These are phyloP conservation scores for Aspergillus asperescens DNA, from an alignment of 495 filamentous ascomycete genomes.

Conservation along the genomic window DNA sequence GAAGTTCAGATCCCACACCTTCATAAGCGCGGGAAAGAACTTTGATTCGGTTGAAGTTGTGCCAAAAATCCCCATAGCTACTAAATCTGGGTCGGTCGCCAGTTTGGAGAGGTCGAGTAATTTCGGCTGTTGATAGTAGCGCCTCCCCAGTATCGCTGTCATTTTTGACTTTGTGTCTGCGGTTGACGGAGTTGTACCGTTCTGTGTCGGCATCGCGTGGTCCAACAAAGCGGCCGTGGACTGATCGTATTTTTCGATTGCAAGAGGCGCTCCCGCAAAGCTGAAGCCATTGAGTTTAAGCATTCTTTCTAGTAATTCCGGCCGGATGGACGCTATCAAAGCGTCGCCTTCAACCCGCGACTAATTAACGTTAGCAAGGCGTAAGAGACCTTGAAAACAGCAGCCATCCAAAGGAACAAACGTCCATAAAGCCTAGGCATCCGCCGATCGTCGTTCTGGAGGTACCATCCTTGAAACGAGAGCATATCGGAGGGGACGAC, in stretches of 20 bases:
- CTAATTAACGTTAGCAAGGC: slow-evolving; percentile 71
- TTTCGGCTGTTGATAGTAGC: slow-evolving; percentile 65
- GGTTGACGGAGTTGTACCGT: slow-evolving; percentile 30
- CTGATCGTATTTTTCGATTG: slow-evolving; percentile 41
- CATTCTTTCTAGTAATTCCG: slow-evolving; percentile 56
- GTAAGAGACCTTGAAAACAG: slow-evolving; percentile 48
- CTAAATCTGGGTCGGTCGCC: slow-evolving; percentile 59
- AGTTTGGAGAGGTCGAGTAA: slow-evolving; percentile 76
- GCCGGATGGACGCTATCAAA: slow-evolving; percentile 60
- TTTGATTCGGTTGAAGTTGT: slow-evolving; percentile 67
- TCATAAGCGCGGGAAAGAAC: slow-evolving; percentile 85
- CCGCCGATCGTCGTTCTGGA: slow-evolving; percentile 54
- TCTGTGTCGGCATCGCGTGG: slow-evolving; percentile 20
- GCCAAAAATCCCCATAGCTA: slow-evolving; percentile 69
- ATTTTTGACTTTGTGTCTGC: slow-evolving; percentile 42
- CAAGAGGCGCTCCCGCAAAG: slow-evolving; percentile 59
- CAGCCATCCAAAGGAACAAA: slow-evolving; percentile 43
- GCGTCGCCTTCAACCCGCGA: slow-evolving; percentile 64
- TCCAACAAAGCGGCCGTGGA: slow-evolving; percentile 23
- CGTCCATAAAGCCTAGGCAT: slow-evolving; percentile 28
- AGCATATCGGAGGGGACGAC: slow-evolving; percentile 48
- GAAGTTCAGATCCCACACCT: slow-evolving; percentile 68
- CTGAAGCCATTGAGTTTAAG: slow-evolving; percentile 56
- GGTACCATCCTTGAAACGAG: slow-evolving; percentile 52
- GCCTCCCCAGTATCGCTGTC: slow-evolving; percentile 58